phyloP scores from a whole-genome alignment of 306 rosid species.

The Quillaja saponaria region DNA sequence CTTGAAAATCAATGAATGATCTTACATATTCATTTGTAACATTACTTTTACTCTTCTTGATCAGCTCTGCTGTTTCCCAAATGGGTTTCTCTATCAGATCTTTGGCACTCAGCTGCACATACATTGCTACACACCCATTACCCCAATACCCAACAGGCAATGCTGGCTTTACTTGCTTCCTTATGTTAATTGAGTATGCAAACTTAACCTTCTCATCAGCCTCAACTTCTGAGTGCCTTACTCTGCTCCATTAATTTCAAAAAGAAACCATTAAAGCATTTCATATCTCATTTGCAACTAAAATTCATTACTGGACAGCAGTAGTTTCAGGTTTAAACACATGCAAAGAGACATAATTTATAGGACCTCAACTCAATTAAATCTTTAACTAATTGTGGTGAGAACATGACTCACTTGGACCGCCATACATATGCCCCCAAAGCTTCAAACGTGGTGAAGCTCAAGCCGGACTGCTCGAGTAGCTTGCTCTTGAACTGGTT shows the following conservation, averaged over 20 bases:
- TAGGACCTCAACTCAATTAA: too few relatives aligned
- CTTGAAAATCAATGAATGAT: conserved; percentile 69
- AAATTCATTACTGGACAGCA: too few relatives aligned
- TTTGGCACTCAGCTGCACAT: conserved; percentile 49
- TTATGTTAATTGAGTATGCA: conserved; percentile 64
- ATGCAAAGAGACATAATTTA: too few relatives aligned
- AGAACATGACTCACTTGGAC: conserved; percentile 64
- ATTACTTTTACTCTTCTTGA: conserved; percentile 70
- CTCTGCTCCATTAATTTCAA: conserved; percentile 41
- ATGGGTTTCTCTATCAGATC: conserved; percentile 55
- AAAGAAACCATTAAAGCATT: not conserved
- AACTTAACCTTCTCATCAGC: conserved; percentile 61
- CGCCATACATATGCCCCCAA: conserved; percentile 88
- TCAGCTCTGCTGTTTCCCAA: conserved; percentile 69
- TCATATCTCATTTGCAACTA: not conserved
- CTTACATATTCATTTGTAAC: conserved; percentile 68
- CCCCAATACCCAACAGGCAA: conserved; percentile 80
- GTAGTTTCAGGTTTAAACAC: not conserved
- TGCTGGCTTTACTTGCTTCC: conserved; percentile 57
- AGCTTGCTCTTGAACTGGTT: conserved; percentile 47
- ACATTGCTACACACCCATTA: conserved; percentile 82
- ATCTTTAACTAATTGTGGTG: not conserved
- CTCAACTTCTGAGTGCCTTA: conserved; percentile 43
- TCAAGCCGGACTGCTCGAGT: conserved; percentile 51
- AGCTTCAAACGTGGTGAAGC: conserved; percentile 82